phyloP scores from a whole-genome alignment of 176 grass and related monocot species.

The Guadua angustifolia region DNA sequence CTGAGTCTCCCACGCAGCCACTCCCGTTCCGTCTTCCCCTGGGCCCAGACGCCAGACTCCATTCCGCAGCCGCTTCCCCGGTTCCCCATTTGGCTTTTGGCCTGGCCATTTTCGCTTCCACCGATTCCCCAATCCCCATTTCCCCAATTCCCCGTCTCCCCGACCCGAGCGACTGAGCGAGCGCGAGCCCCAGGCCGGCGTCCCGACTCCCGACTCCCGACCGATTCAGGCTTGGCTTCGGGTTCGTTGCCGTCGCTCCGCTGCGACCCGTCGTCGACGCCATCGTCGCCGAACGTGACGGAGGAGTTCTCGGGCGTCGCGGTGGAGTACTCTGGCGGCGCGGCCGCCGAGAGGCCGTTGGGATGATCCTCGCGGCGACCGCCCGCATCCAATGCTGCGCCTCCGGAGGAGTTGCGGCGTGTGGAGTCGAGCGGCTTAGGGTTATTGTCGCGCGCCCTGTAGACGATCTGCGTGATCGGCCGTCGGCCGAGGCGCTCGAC shows the following conservation, averaged over 20 bases:
- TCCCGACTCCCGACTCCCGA: no score
- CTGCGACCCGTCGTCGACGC: constrained; percentile 48
- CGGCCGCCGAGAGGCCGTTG: not conserved
- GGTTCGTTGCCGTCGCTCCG: constrained; percentile 51
- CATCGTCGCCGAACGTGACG: constrained; percentile 68
- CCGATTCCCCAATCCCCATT: no score
- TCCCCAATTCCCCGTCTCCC: no score
- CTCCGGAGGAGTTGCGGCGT: constrained; percentile 43
- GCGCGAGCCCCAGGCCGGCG: no score
- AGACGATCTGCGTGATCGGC: constrained; percentile 86
- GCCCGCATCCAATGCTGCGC: not conserved
- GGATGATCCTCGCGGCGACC: not conserved
- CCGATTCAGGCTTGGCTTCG: constrained; percentile 58
- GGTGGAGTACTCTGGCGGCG: constrained; percentile 42
- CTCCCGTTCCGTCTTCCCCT: no score
- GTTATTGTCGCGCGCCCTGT: constrained; percentile 88
- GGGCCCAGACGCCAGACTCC: no score
- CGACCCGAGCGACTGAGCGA: no score
- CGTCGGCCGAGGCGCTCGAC: constrained; percentile 72
- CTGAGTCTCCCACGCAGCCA: no score
- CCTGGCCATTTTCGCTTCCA: no score
- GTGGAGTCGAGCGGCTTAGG: constrained; percentile 72
- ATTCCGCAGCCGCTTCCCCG: no score
- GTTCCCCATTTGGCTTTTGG: no score
- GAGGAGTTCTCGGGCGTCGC: constrained; percentile 69